Conservation (phyloP, 1,139 yeast genomes). For the Hyphopichia wangnamkhiaoensis region DNA sequence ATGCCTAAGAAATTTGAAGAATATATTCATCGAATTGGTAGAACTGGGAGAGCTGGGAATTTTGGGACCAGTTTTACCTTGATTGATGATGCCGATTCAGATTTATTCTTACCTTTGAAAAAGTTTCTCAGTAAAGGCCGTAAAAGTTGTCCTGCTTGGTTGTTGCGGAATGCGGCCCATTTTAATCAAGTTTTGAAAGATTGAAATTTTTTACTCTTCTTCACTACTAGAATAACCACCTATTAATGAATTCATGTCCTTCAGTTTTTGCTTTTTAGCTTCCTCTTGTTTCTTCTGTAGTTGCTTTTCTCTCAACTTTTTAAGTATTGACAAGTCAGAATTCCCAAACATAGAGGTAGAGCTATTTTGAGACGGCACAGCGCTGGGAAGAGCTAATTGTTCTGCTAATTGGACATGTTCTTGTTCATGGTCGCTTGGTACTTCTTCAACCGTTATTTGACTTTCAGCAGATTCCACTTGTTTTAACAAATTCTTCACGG, state of each 20-base stretch:
- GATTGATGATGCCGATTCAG: conserved; percentile 58
- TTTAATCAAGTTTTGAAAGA: conserved; percentile 14
- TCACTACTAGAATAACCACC: conserved; percentile 25
- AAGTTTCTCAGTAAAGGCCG: conserved; percentile 51
- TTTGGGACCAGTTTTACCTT: conserved; percentile 76
- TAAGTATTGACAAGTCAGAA: conserved; percentile 3
- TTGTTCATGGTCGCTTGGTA: conserved; percentile 10
- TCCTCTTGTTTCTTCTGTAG: neutral
- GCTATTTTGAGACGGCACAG: too few species aligned
- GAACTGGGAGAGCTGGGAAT: conserved; percentile 95
- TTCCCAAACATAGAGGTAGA: neutral
- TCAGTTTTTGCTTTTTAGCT: neutral
- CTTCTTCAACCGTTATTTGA: conserved; percentile 8
- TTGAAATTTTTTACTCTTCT: conserved; percentile 19
- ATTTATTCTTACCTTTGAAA: conserved; percentile 52
- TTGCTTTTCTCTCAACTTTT: neutral
- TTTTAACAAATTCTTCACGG: conserved; percentile 31
- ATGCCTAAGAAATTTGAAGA: conserved; percentile 79
- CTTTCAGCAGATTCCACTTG: too few species aligned
- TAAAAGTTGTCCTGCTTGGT: conserved; percentile 55
- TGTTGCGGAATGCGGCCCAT: conserved; percentile 26
- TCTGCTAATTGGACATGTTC: conserved; percentile 1
- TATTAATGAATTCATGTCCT: conserved; percentile 1
- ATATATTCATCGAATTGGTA: conserved; percentile 89
- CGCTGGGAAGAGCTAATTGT: neutral